phyloP scores from a whole-genome alignment of 2,329 filamentous ascomycete genomes.

The Samsoniella hepiali region DNA sequence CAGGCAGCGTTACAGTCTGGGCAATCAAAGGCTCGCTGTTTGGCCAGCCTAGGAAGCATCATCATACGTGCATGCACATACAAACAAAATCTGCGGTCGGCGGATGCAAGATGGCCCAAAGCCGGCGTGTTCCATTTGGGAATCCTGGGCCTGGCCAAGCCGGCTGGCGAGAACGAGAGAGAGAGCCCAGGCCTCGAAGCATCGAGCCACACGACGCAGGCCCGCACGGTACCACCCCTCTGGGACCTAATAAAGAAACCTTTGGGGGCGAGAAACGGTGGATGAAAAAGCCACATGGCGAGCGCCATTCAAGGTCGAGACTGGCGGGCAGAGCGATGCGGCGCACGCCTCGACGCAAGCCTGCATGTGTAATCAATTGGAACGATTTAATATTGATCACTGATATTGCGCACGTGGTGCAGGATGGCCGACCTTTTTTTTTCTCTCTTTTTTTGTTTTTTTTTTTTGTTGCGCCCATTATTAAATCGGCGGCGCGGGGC shows the following conservation, averaged over 20 bases:
- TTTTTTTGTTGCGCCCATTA: background rate
- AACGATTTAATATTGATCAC: conserved; percentile 6
- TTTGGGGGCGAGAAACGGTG: conserved; percentile 11
- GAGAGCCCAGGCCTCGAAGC: background rate
- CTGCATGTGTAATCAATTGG: background rate
- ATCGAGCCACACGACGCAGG: background rate
- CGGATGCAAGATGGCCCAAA: background rate
- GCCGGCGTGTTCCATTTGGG: background rate
- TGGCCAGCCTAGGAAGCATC: background rate
- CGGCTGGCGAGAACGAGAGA: background rate
- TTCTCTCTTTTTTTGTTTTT: too few species aligned
- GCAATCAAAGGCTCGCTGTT: background rate
- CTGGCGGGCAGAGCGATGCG: conserved; percentile 4
- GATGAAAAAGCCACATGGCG: conserved; percentile 9
- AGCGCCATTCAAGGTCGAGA: conserved; percentile 11
- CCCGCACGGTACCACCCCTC: background rate
- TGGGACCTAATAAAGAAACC: background rate
- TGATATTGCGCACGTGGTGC: conserved; percentile 13
- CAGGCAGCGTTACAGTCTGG: background rate
- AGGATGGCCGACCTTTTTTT: background rate
- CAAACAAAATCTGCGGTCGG: background rate
- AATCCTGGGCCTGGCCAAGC: background rate
- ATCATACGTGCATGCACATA: background rate
- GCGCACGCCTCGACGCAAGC: background rate
- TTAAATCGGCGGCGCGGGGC: conserved; percentile 13